Base-by-base conservation (phyloP, 495 filamentous ascomycete species). In the Halenospora varia region DNA sequence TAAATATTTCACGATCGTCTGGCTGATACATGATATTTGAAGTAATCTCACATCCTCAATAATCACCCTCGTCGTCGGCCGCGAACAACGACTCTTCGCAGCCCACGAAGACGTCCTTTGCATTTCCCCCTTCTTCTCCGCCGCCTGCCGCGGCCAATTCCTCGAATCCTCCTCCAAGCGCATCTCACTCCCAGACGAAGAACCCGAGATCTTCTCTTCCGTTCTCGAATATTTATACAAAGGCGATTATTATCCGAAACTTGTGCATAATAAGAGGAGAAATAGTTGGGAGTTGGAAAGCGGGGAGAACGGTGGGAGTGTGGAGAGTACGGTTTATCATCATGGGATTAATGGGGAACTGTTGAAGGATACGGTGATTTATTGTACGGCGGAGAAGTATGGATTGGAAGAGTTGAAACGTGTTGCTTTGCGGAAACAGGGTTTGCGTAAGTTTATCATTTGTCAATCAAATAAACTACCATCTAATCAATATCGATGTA, bases 171-270 rank as follows among this genome's bases (percentile, higher is more conserved):
- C 78, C 61, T 77, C 77, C 64, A 90, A 89, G 71, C 82, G 84
- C 58, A 84, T 96, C 63, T 75, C 85, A 51, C 84, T 97, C 23
- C 88, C 92, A 3, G 82, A 91, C 54, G 92, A 96, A 71, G 82
- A 90, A 64, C 88, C 92, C 15, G 90, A 95, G 68, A 84, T 94
- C 65, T 89, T 97, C 77, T 94, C 91, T 24, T 90, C 87, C 18
- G 77, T 97, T 17, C 83, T 97, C 49, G 92, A 96, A 68, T 96
- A 88, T 65, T 84, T 96, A 57, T 96, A 97, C 81, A 92, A 78
- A 73, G 91, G 88, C 61, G 92, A 96, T 69, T 97, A 97, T 72
- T 92, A 86, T 56, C 92, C 89, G 0, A 82, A 86, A 17, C 72
- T 93, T 19, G 62, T 86, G 20, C 86, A 88, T 72, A 87, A 88